Percentiles rank a stretch among this genome's conserved stretches.
Conservation (phyloP, 1,284 basidiomycete genomes). For the Xerocomus minutiporus region DNA sequence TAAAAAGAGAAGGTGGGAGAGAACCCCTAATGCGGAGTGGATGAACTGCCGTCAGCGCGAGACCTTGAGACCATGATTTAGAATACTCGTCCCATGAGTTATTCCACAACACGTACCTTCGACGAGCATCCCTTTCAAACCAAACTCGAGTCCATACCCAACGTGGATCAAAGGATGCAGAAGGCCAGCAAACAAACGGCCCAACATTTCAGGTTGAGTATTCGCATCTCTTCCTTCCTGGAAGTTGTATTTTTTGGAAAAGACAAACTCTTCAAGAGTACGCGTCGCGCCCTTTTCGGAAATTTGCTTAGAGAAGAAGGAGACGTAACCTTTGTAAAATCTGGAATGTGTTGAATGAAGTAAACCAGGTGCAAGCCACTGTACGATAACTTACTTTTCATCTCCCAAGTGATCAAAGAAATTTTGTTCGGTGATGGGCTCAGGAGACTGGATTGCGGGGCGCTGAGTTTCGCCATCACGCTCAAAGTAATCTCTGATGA, state of each 20-base stretch:
- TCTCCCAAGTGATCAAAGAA: conserved; percentile 43
- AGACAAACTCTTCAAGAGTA: conserved; percentile 54
- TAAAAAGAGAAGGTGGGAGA: conserved; percentile 19
- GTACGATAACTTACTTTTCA: conserved; percentile 30
- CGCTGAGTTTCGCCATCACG: conserved; percentile 32
- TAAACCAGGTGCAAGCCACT: neutral
- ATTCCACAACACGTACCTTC: conserved; percentile 21
- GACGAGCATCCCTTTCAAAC: conserved; percentile 28
- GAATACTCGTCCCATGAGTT: neutral
- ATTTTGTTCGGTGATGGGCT: conserved; percentile 37
- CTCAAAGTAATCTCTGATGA: conserved; percentile 38
- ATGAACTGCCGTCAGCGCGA: conserved; percentile 22
- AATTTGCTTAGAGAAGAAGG: conserved; percentile 51
- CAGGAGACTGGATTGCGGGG: conserved; percentile 35
- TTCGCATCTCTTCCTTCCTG: conserved; percentile 11
- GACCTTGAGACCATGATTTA: conserved; percentile 19
- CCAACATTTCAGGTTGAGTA: conserved; percentile 23
- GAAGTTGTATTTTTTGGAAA: conserved; percentile 51
- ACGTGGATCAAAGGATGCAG: conserved; percentile 29
- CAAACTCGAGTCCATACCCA: conserved; percentile 32
- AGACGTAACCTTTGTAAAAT: conserved; percentile 54
- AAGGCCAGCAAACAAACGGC: conserved; percentile 25
- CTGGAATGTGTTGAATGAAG: conserved; percentile 30
- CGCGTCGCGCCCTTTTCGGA: conserved; percentile 38
- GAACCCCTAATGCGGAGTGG: conserved; percentile 10